A percentile compares a stretch with the other conserved stretches of the same genome.
phyloP scores from a whole-genome alignment of 2,329 filamentous ascomycete genomes.

The Uncinocarpus reesii region DNA sequence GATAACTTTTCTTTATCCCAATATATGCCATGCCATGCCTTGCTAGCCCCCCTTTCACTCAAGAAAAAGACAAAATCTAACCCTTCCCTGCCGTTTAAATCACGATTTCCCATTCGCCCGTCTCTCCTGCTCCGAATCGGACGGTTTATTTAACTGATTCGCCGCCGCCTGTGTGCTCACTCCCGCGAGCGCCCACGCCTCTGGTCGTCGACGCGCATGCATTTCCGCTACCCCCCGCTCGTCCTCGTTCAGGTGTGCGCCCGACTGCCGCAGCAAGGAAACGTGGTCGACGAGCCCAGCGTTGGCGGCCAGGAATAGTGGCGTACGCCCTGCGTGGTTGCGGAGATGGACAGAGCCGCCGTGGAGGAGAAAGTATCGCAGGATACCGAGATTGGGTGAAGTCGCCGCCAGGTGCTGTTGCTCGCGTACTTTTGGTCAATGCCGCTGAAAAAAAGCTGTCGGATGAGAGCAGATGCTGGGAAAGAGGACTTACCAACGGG shows the following conservation, averaged over 20 bases:
- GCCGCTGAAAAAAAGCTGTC: no score
- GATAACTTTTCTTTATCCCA: not conserved
- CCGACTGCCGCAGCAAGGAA: constrained; percentile 44
- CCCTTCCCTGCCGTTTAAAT: not conserved
- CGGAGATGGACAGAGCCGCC: constrained; percentile 51
- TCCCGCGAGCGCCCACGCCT: constrained; percentile 37
- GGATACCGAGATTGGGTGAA: constrained; percentile 45
- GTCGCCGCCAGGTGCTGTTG: constrained; percentile 48
- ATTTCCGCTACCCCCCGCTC: constrained; percentile 45
- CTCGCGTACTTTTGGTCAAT: no score
- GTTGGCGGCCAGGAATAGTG: constrained; percentile 50
- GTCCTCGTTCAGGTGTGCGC: constrained; percentile 50
- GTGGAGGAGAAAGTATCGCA: constrained; percentile 46
- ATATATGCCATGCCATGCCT: not conserved
- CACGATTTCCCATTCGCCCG: not conserved
- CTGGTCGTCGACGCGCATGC: constrained; percentile 35
- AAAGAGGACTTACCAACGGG: constrained; percentile 30
- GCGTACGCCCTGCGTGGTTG: constrained; percentile 48
- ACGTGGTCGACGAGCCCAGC: constrained; percentile 48
- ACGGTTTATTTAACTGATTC: not conserved
- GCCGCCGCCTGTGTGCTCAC: constrained; percentile 19
- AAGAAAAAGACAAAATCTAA: not conserved
- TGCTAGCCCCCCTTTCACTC: not conserved
- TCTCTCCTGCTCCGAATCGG: not conserved
- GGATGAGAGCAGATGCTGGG: not conserved